Evolutionary conservation across 2,329 filamentous ascomycete genomes (phyloP), one percentile per base, ranked within the genome.

Genomic region (Fusarium duplospermum): DNA sequence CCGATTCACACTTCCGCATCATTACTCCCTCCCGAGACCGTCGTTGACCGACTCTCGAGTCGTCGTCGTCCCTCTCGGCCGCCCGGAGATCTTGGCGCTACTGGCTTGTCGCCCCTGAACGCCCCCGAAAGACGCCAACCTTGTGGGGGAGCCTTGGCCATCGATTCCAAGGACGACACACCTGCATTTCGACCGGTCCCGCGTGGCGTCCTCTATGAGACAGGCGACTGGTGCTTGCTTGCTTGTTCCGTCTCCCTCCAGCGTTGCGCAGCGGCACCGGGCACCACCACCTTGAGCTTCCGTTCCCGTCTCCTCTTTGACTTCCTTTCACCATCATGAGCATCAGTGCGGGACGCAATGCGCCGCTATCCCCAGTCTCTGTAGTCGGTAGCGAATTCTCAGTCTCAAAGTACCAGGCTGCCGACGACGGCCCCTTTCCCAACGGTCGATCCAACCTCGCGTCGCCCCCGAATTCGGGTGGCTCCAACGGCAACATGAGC

Each of bases 301-400:
- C 64, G 65, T 65, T 68, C 75, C 67, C 71, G 62, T 60, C 64
- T 73, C 67, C 67, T 64, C 47, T 42, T 66, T 66, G 70, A 71
- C 70, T 74, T 67, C 62, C 69, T 67, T 66, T 65, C 77, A 76
- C 72, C 76, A 89, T 83, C 85, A 93, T 94, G 92, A 93, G 81
- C 81, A 79, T 80, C 79, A 76, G 76, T 72, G 88, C 87, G 81
- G 89, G 87, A 82, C 90, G 89, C 85, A 91, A 93, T 89, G 92
- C 90, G 85, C 92, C 92, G 81, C 88, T 95, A 82, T 95, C 94
- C 81, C 94, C 94, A 81, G 89, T 94, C 82, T 96, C 94, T 85
- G 86, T 93, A 88, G 92, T 93, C 82, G 94, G 92, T 82, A 95
- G 91, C 87, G 94, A 96, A 82, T 96, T 93, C 92, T 93, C 93